Conservation (phyloP, 2,329 filamentous ascomycete species). For the Plectosphaerella cucumerina region DNA sequence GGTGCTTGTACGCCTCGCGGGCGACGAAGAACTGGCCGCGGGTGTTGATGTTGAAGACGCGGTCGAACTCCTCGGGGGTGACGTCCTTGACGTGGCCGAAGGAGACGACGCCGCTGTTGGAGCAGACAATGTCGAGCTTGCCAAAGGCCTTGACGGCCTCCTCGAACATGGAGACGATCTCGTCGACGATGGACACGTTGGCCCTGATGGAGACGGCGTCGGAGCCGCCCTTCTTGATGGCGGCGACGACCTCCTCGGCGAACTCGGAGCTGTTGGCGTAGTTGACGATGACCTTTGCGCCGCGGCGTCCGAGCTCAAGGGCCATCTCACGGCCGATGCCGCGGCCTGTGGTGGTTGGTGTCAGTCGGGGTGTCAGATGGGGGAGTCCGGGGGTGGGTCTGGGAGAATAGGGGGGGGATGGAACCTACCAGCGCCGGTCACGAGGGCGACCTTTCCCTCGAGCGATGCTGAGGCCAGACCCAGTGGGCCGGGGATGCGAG, state of each 20-base stretch:
- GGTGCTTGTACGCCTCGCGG: constrained; percentile 64
- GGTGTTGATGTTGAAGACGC: constrained; percentile 65
- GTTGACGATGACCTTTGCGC: constrained; percentile 55
- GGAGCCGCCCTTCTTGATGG: constrained; percentile 51
- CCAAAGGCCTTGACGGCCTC: constrained; percentile 60
- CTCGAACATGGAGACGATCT: constrained; percentile 61
- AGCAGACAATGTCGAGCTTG: constrained; percentile 66
- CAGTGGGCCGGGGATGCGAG: constrained; percentile 31
- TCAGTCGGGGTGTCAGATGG: not conserved
- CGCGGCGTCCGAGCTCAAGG: constrained; percentile 50
- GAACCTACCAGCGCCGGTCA: constrained; percentile 62
- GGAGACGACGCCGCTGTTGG: constrained; percentile 64
- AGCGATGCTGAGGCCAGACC: constrained; percentile 52
- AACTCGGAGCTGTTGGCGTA: constrained; percentile 53
- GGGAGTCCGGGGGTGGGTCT: not conserved
- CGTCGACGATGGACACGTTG: constrained; percentile 60
- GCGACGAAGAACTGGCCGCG: constrained; percentile 70
- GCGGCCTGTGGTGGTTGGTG: constrained; percentile 32
- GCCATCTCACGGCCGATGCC: constrained; percentile 58
- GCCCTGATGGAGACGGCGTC: constrained; percentile 63
- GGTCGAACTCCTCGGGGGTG: constrained; percentile 66
- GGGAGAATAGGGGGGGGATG: not conserved
- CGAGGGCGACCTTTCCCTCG: constrained; percentile 79
- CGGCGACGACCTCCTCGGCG: constrained; percentile 48
- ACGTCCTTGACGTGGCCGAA: constrained; percentile 68